These are phyloP conservation scores for Microbotryomycetes sp. DNA, from an alignment of 1,284 basidiomycete genomes.

Conservation along the genomic window DNA sequence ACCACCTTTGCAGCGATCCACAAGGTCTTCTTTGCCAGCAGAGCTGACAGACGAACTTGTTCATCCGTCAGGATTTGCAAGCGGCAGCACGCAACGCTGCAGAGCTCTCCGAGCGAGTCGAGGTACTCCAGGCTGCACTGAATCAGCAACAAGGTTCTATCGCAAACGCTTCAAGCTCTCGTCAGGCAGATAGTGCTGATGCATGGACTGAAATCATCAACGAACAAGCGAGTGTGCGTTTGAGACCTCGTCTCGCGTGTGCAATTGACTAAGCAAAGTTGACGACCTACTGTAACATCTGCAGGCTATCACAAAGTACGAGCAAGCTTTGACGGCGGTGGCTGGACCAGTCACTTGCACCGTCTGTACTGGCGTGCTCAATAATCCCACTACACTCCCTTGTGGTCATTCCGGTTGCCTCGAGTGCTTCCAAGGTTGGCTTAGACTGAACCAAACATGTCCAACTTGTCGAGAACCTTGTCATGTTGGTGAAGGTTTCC, in stretches of 20 bases:
- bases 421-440: neutral
- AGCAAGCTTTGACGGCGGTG: neutral
- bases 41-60: neutral
- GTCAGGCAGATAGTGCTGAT: neutral
- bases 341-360: neutral
- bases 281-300: too few species aligned
- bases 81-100: neutral
- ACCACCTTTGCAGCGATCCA: too few species aligned
- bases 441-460: neutral
- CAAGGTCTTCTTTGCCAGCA: too few species aligned
- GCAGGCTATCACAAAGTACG: neutral
- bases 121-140: neutral
- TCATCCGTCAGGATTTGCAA: neutral
- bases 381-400: neutral
- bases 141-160: neutral
- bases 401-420: constrained; percentile 1
- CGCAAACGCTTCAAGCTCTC: neutral
- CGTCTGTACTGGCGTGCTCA: neutral
- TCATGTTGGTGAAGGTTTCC: neutral
- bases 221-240: neutral
- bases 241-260: neutral
- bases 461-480: neutral
- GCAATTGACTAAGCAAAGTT: neutral
- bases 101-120: neutral
- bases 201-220: constrained; percentile 1